Conservation (phyloP, 192 early-diverging fungal genomes). For the Backusella psychrophila region DNA sequence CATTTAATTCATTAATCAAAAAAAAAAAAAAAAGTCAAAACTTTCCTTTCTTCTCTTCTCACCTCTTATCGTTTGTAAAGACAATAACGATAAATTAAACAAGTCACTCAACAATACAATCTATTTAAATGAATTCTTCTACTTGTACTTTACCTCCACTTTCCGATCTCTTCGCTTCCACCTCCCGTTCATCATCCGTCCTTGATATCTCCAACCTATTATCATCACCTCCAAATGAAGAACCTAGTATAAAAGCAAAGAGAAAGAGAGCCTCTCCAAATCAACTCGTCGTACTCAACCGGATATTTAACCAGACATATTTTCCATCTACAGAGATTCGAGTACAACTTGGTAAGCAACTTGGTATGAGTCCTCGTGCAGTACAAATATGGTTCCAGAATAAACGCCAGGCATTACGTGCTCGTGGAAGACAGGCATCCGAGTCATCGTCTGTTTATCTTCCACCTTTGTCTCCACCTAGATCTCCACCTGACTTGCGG, state of each 20-base stretch:
- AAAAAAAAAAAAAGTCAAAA: neutral
- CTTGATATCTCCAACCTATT: neutral
- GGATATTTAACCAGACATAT: conserved; percentile 62
- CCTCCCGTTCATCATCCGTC: conserved; percentile 5
- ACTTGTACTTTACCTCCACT: conserved; percentile 28
- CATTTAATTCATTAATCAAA: neutral
- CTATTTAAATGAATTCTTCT: conserved; percentile 6
- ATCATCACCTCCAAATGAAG: neutral
- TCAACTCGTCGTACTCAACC: conserved; percentile 54
- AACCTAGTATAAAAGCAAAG: conserved; percentile 28
- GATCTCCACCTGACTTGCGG: neutral
- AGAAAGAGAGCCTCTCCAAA: conserved; percentile 50
- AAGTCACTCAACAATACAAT: neutral
- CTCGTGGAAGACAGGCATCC: conserved; percentile 8
- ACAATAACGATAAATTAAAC: neutral
- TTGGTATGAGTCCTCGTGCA: conserved; percentile 79
- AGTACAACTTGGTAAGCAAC: conserved; percentile 61
- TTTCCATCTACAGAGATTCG: conserved; percentile 77
- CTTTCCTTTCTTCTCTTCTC: neutral
- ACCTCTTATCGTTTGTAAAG: neutral
- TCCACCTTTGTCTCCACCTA: conserved; percentile 14
- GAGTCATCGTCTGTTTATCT: neutral
- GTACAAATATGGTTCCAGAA: conserved; percentile 97
- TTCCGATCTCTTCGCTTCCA: conserved; percentile 20
- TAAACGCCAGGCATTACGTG: conserved; percentile 59